Evolutionary conservation across 805 yeast genomes (phyloP), one percentile per base, ranked within the genome.

Genomic region (Candida chilensis): DNA sequence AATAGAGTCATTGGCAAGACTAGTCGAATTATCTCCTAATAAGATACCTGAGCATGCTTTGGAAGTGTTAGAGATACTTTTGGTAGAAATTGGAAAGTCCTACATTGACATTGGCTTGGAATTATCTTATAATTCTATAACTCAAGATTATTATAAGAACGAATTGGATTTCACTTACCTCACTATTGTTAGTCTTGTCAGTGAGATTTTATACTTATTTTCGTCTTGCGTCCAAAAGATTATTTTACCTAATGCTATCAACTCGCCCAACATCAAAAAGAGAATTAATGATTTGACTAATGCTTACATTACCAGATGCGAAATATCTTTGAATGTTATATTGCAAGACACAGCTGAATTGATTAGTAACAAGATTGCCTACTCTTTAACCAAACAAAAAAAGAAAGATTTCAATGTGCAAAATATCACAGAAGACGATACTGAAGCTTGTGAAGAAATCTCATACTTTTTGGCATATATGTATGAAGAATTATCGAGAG

Each of bases 91-190:
- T 22, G 92, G 94, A 1, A 74, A 74, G 20, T 66, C 78, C 3
- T 86, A 83, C 44, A 68, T 87, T 27, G 87, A 83, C 24, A 63
- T 75, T 11, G 87, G 85, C 0, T 51, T 88, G 24, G 95, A 85
- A 40, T 73, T 76, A 3, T 65, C 86, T 1, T 81, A 74, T 41
- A 67, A 59, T 30, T 52, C 52, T 27, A 48, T 72, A 19, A 51
- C 49, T 30, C 56, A 57, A 39, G 57, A 63, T 39, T 58, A 60
- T 41, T 40, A 32, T 27, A 41, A 32, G 27, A 51, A 8, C 5
- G 20, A 25, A 9, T 42, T 75, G 11, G 57, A 68, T 33, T 60
- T 81, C 28, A 47, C 54, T 5, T 71, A 64, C 40, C 47, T 83
- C 32, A 50, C 52, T 20, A 61, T 71, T 14, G 64, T 82, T 34